Evolutionary conservation across 129 eudicot species (phyloP), one percentile per base, ranked within the genome.

Genomic region (Chrysanthemum seticuspe): DNA sequence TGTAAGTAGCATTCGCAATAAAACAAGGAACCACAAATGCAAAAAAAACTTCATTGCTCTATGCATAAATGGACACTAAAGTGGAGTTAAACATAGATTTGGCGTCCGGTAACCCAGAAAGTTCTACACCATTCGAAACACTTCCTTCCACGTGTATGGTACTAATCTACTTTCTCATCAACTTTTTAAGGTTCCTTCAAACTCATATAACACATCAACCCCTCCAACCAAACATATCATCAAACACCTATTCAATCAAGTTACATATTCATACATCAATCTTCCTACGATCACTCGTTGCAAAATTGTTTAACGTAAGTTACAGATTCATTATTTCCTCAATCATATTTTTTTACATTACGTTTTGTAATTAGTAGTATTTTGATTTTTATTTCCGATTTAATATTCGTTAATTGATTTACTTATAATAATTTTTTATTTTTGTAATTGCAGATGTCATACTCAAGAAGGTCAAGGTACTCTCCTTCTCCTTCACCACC

Each of bases 401-500:
- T 40, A 40, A 40, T 40, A 40, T 40, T 8, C 47, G 10, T 40
- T 40, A 40, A 40, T 7, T 40, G 10, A 40, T 40, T 7, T 40
- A 1, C 6, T 40, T 40, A 40, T 6, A 6, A 0, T 40, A 31
- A 31, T 7, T 40, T 40, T 7, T 40, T 6, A 5, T 23, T 23
- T 23, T 23, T 74, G 74, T 74, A 57, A 54, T 45, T 62, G 10
- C 90, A 85, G 94, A 90, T 90, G 97, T 90, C 89, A 8, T 83
- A 81, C 87, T 83, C 93, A 12, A 82, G 91, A 64, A 82, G 90
- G 67, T 89, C 96, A 67, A 79, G 86, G 88, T 78, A 71, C 72
- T 83, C 88, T 16, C 71, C 62, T 44, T 93, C 96, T 70, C 95
- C 95, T 61, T 87, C 95, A 13, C 96, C 95, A n/a, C 96, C 93